A percentile compares a stretch with the other conserved stretches of the same genome.
Conservation (phyloP, 345 rosid genomes). For the Pistacia integerrima region DNA sequence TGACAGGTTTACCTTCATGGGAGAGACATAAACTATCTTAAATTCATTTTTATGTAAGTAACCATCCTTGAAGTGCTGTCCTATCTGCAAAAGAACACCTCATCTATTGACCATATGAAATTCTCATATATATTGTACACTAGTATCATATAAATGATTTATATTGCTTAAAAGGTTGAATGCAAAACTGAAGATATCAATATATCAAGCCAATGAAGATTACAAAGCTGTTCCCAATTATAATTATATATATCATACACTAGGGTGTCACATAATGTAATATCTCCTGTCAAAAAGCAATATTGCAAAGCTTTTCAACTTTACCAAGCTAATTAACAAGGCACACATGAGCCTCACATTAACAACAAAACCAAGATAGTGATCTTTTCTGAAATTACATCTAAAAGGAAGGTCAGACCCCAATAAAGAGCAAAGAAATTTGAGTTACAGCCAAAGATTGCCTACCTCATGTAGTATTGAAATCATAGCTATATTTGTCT, state of each 20-base stretch:
- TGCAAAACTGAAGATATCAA: background rate
- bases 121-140: background rate
- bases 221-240: background rate
- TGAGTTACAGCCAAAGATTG: slow-evolving; percentile 16
- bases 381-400: slow-evolving; percentile 14
- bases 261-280: background rate
- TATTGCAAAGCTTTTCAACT: background rate
- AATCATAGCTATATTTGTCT: slow-evolving; percentile 97
- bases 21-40: slow-evolving; percentile 98
- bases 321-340: background rate
- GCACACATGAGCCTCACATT: background rate
- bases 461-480: slow-evolving; percentile 90
- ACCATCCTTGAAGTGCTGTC: slow-evolving; percentile 94
- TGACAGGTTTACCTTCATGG: slow-evolving; percentile 80
- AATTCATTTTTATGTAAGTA: slow-evolving; percentile 92
- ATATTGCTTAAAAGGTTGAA: background rate
- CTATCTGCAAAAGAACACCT: slow-evolving; percentile 58
- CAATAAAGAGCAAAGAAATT: slow-evolving; percentile 16
- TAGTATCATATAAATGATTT: background rate
- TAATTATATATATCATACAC: background rate
- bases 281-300: too few species aligned
- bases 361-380: background rate
- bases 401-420: slow-evolving; percentile 3
- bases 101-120: background rate
- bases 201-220: background rate